Conservation (phyloP, 495 filamentous ascomycete genomes). For the Talaromyces thailandensis region DNA sequence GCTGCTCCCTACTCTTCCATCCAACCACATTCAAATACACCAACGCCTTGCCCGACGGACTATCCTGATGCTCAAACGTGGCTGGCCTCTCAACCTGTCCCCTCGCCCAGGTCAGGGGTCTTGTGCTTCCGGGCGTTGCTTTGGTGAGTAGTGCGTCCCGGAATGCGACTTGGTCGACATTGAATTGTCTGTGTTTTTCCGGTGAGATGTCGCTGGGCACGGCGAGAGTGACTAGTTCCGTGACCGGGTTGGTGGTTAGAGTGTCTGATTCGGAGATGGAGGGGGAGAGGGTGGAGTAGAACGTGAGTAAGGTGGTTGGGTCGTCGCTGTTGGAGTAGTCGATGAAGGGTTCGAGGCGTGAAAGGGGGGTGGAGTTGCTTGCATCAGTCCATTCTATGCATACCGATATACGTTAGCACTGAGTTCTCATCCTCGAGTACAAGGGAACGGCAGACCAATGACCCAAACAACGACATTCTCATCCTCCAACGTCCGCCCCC, state of each 20-base stretch:
- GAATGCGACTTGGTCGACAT: slow-evolving; percentile 22
- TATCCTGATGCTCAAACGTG: slow-evolving; percentile 24
- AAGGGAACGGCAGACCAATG: slow-evolving; percentile 18
- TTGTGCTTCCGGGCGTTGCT: slow-evolving; percentile 18
- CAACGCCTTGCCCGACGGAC: slow-evolving; percentile 27
- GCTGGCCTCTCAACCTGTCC: slow-evolving; percentile 34
- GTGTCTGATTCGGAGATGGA: slow-evolving; percentile 20
- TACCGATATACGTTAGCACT: neutral
- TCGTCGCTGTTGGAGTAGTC: slow-evolving; percentile 1
- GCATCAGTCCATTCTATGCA: slow-evolving; percentile 33
- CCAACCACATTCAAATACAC: slow-evolving; percentile 34
- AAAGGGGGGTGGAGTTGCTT: slow-evolving; percentile 14
- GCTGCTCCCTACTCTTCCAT: slow-evolving; percentile 47
- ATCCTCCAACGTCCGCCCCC: slow-evolving; percentile 32
- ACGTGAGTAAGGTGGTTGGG: slow-evolving; percentile 7
- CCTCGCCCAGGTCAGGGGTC: slow-evolving; percentile 31
- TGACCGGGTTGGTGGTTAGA: slow-evolving; percentile 28
- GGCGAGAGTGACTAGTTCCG: slow-evolving; percentile 26
- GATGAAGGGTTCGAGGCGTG: slow-evolving; percentile 19
- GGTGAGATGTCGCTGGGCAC: slow-evolving; percentile 20
- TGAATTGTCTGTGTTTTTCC: slow-evolving; percentile 14
- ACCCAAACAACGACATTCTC: slow-evolving; percentile 29
- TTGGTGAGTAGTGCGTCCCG: slow-evolving; percentile 22
- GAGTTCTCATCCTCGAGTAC: neutral
- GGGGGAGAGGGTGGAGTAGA: slow-evolving; percentile 28